Conservation (phyloP, 768 basidiomycete species). For the Pleurotus tuber-regium region DNA sequence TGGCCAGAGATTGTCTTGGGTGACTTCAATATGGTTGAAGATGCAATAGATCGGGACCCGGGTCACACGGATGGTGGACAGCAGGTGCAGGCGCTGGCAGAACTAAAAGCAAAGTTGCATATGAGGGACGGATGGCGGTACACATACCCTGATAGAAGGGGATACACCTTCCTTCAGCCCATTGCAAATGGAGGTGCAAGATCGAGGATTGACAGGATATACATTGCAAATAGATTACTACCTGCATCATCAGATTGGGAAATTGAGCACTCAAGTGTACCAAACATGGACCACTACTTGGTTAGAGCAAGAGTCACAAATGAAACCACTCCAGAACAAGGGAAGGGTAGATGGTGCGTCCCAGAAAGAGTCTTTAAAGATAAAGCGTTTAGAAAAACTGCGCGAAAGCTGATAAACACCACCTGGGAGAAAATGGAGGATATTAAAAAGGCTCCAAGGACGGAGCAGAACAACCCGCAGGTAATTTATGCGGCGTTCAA, state of each 20-base stretch:
- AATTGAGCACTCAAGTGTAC: slow-evolving; percentile 17
- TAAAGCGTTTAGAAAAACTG: slow-evolving; percentile 12
- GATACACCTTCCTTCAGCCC: slow-evolving; percentile 27
- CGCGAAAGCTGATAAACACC: neutral
- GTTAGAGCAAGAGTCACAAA: slow-evolving; percentile 21
- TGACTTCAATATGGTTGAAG: slow-evolving; percentile 42
- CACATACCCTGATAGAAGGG: slow-evolving; percentile 15
- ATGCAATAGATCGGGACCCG: slow-evolving; percentile 33
- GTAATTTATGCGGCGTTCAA: slow-evolving; percentile 9
- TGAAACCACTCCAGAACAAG: slow-evolving; percentile 22
- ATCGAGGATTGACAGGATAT: slow-evolving; percentile 36
- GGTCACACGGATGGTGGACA: slow-evolving; percentile 14
- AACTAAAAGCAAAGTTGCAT: slow-evolving; percentile 17
- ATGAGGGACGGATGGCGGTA: slow-evolving; percentile 33
- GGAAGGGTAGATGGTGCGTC: slow-evolving; percentile 30
- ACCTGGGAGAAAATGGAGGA: slow-evolving; percentile 3
- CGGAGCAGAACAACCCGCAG: slow-evolving; percentile 9
- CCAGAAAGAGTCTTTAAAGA: slow-evolving; percentile 20
- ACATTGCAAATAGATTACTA: slow-evolving; percentile 16
- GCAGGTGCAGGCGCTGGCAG: slow-evolving; percentile 14
- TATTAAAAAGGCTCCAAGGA: slow-evolving; percentile 2
- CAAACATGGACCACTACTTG: slow-evolving; percentile 29
- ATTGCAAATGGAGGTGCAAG: slow-evolving; percentile 11
- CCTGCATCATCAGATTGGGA: slow-evolving; percentile 22
- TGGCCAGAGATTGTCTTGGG: slow-evolving; percentile 34